Percentiles rank a stretch among this genome's conserved stretches.
phyloP scores from a whole-genome alignment of 306 rosid genomes.

The Hippophae rhamnoides region DNA sequence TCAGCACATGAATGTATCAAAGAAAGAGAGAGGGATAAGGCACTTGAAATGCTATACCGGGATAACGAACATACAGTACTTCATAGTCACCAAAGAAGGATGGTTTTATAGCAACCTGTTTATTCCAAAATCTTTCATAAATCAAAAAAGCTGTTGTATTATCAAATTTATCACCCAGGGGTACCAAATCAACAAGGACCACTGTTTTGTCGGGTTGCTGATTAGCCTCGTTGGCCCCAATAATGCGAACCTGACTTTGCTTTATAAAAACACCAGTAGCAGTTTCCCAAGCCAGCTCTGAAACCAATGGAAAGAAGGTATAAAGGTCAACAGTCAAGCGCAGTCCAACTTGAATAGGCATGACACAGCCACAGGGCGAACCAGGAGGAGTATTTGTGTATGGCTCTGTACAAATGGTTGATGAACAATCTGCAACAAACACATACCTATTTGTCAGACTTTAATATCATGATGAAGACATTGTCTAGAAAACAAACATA shows the following conservation, averaged over 20 bases:
- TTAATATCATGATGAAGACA: slow-evolving; percentile 17
- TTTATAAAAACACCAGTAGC: slow-evolving; percentile 53
- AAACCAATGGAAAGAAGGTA: slow-evolving; percentile 78
- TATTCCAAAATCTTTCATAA: slow-evolving; percentile 78
- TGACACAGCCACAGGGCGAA: slow-evolving; percentile 75
- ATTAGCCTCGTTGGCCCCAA: slow-evolving; percentile 77
- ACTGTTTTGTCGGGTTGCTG: slow-evolving; percentile 68
- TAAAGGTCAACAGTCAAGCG: slow-evolving; percentile 62
- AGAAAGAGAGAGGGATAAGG: slow-evolving; percentile 5
- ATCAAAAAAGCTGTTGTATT: slow-evolving; percentile 57
- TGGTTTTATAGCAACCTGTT: slow-evolving; percentile 53
- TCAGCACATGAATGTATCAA: slow-evolving; percentile 13
- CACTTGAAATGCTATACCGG: slow-evolving; percentile 40
- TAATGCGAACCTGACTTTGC: slow-evolving; percentile 75
- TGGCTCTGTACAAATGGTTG: slow-evolving; percentile 60
- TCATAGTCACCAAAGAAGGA: slow-evolving; percentile 81
- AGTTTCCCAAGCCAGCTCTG: slow-evolving; percentile 70
- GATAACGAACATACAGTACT: slow-evolving; percentile 78
- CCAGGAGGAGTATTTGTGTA: slow-evolving; percentile 84
- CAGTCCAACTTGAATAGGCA: slow-evolving; percentile 82
- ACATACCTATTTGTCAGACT: slow-evolving; percentile 16
- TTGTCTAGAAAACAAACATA: slow-evolving; percentile 8
- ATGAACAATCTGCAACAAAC: slow-evolving; percentile 56
- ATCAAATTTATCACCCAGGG: slow-evolving; percentile 63
- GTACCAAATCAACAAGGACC: slow-evolving; percentile 67